These are phyloP conservation scores for Tilletia setariae DNA, from an alignment of 1,284 basidiomycete genomes.

Conservation along the genomic window DNA sequence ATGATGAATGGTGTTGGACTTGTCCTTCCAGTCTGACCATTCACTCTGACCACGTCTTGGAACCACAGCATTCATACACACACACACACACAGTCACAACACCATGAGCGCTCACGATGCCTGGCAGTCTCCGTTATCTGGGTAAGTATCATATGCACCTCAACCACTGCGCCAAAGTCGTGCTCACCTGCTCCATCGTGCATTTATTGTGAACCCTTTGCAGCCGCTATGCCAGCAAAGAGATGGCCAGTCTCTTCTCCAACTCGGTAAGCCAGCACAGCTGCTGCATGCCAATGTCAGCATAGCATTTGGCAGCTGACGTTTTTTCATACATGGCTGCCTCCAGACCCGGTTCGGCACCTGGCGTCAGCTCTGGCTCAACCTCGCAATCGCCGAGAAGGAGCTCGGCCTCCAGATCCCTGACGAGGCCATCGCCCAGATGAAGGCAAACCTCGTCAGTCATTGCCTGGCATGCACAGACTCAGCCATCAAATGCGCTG, in stretches of 20 bases:
- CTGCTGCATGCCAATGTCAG: neutral
- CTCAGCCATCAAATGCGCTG: neutral
- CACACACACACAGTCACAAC: no score
- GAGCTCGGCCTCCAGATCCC: constrained; percentile 87
- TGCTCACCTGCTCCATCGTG: no score
- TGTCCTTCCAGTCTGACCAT: no score
- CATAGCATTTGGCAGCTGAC: no score
- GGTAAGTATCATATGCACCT: constrained; percentile 4
- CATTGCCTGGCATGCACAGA: neutral
- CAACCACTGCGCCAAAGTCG: no score
- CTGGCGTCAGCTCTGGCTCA: constrained; percentile 96
- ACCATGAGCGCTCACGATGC: constrained; percentile 13
- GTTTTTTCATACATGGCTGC: neutral
- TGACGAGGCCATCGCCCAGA: constrained; percentile 87
- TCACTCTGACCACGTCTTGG: no score
- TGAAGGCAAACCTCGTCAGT: constrained; percentile 81
- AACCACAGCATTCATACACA: no score
- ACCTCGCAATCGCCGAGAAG: constrained; percentile 92
- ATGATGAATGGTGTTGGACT: no score
- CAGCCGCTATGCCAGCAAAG: constrained; percentile 94
- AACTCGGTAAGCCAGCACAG: constrained; percentile 69
- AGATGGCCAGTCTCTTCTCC: constrained; percentile 96
- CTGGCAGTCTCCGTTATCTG: constrained; percentile 52
- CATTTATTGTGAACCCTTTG: no score
- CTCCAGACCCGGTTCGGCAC: constrained; percentile 88